A percentile compares a stretch with the other conserved stretches of the same genome.
Evolutionary conservation across 805 yeast species (phyloP).

Genomic region (Ogataea ramenticola): DNA sequence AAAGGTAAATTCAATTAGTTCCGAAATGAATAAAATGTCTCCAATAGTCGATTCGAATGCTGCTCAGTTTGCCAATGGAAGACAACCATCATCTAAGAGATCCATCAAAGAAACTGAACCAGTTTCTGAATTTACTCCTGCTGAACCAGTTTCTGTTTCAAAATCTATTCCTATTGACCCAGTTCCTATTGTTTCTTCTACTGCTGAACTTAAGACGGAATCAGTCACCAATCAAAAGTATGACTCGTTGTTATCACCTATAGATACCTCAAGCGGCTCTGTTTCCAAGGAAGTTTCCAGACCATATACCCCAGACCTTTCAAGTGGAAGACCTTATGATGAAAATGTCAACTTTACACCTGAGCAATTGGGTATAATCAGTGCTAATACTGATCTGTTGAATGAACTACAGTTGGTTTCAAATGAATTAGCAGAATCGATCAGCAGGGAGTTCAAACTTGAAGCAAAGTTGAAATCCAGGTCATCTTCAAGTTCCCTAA

Average conservation of each 20-base stretch:
- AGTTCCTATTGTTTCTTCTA: too few relatives aligned
- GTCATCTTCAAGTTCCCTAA: not conserved
- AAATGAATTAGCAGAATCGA: constrained; percentile 64
- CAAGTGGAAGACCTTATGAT: not conserved
- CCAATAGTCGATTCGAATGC: not conserved
- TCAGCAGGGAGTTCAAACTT: constrained; percentile 57
- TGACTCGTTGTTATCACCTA: not conserved
- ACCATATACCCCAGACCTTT: not conserved
- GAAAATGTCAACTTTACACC: constrained; percentile 32
- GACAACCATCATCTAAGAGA: too few relatives aligned
- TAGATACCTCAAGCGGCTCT: not conserved
- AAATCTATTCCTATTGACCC: too few relatives aligned
- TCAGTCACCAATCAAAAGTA: not conserved
- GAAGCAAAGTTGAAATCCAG: constrained; percentile 33
- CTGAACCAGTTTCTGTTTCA: too few relatives aligned
- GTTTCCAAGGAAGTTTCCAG: too few relatives aligned
- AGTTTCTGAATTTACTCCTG: too few relatives aligned
- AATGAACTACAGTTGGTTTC: constrained; percentile 64
- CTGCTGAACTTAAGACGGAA: not conserved
- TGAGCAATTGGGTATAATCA: constrained; percentile 57
- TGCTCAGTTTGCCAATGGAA: not conserved
- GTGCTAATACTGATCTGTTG: constrained; percentile 49
- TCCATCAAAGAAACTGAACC: not conserved
- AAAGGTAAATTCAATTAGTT: not conserved
- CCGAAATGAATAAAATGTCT: not conserved